Base-by-base conservation (phyloP, 2,329 filamentous ascomycete species). In the Sporothrix curviconia region DNA sequence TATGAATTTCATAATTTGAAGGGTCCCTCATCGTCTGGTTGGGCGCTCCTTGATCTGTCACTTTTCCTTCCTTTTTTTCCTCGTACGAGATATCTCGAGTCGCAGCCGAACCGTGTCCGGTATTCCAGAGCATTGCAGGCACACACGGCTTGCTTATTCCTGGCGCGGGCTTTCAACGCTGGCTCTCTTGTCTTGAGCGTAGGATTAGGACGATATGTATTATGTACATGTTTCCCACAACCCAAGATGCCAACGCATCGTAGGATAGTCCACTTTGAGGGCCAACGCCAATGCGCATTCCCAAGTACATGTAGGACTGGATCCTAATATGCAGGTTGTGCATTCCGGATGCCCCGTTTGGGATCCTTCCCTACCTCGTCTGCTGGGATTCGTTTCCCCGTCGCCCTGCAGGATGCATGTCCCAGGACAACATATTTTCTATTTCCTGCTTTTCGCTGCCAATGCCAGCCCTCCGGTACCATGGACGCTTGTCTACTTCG, bases 371-470 rank as follows among this genome's bases (percentile, higher is more conserved):
- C 25, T 11, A 15, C 25, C 22, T 42, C 22, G 49, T 51, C 39
- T 39, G 46, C 47, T 51, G 22, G 49, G 49, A 17, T 17, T 22
- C 6, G 32, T 17, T 28, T 39, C 49, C 36, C 36, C 22, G 22
- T 52, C 37, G 37, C 22, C 25, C 28, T 53, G 50, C 50, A 53
- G 36, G 25, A 42, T 53, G 50, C 50, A 53, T 42, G 50, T 53
- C 37, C 50, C 50, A 53, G 50, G 50, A 42, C 12, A 40, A 1
- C 17, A n/a, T n/a, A n/a, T n/a, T 43, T 17, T 4, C n/a, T 17
- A 3, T 19, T 3, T 17, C 4, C 6, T 4, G 5, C 8, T 47
- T 17, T 15, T 36, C n/a, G 15, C 34, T 32, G 22, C 43, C 4
- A 9, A 30, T 32, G n/a, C 47, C 49, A 52, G 49, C 4, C 36